These are phyloP conservation scores for Boletus sp. DNA, from an alignment of 768 basidiomycete species.

Conservation along the genomic window DNA sequence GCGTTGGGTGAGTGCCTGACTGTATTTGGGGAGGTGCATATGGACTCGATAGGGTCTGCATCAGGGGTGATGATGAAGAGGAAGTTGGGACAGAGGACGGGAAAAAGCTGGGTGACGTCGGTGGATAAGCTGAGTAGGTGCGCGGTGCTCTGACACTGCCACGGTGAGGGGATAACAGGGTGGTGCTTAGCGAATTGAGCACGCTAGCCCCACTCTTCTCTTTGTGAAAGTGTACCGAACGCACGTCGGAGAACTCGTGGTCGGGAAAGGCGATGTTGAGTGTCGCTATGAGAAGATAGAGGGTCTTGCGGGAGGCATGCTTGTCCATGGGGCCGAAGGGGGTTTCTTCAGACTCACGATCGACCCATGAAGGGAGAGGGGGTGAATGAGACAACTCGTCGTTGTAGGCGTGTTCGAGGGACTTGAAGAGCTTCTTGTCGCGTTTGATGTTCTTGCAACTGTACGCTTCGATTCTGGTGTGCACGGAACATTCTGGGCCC, in stretches of 20 bases:
- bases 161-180: slow-evolving; percentile 70
- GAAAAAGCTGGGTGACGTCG: slow-evolving; percentile 67
- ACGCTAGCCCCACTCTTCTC: slow-evolving; percentile 75
- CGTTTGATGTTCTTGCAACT: slow-evolving; percentile 96
- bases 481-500: slow-evolving; percentile 83
- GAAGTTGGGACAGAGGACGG: slow-evolving; percentile 66
- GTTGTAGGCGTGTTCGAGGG: slow-evolving; percentile 82
- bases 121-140: slow-evolving; percentile 85
- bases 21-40: slow-evolving; percentile 68
- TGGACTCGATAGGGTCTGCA: slow-evolving; percentile 57
- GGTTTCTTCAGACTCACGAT: slow-evolving; percentile 69
- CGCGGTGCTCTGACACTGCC: slow-evolving; percentile 66
- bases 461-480: slow-evolving; percentile 94
- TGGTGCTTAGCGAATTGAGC: slow-evolving; percentile 80
- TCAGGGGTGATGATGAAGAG: slow-evolving; percentile 68
- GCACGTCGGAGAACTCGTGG: slow-evolving; percentile 92
- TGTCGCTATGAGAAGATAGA: slow-evolving; percentile 93
- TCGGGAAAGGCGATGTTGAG: slow-evolving; percentile 98
- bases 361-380: slow-evolving; percentile 77
- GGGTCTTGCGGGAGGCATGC: slow-evolving; percentile 80
- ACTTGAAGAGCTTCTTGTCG: slow-evolving; percentile 94
- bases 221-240: slow-evolving; percentile 84
- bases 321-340: slow-evolving; percentile 92
- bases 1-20: slow-evolving; percentile 81
- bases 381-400: slow-evolving; percentile 78